A percentile compares a stretch with the other conserved stretches of the same genome.
These are phyloP conservation scores for Sporobolomyces phaffii DNA, from an alignment of 768 basidiomycete species.

Conservation along the genomic window DNA sequence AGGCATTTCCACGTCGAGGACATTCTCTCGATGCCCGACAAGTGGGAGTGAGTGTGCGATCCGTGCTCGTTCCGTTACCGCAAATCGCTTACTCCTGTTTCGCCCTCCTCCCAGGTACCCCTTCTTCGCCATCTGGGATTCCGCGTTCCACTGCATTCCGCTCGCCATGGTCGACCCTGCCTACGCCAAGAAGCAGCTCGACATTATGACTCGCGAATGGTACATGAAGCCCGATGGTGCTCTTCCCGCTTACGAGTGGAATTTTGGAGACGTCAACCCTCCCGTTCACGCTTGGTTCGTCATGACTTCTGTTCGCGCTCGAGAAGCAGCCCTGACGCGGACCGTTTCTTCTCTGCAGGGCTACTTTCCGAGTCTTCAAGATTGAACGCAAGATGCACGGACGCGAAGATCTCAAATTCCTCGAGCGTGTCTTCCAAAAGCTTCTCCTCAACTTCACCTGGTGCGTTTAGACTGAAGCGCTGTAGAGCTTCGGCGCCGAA, in stretches of 20 bases:
- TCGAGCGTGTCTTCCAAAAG: slow-evolving; percentile 98
- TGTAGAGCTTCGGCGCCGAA: too few species aligned
- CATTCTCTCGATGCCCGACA: slow-evolving; percentile 97
- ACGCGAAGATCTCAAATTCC: slow-evolving; percentile 78
- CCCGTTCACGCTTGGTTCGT: slow-evolving; percentile 92
- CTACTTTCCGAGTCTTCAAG: slow-evolving; percentile 97
- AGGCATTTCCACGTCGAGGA: slow-evolving; percentile 91
- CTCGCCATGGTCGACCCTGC: slow-evolving; percentile 89
- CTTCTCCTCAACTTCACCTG: slow-evolving; percentile 93
- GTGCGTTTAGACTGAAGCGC: slow-evolving; percentile 52
- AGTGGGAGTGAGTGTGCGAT: slow-evolving; percentile 85
- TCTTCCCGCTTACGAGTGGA: slow-evolving; percentile 99
- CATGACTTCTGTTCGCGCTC: not conserved
- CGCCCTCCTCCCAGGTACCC: slow-evolving; percentile 73
- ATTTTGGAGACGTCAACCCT: slow-evolving; percentile 86
- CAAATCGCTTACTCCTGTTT: too few species aligned
- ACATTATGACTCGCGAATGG: slow-evolving; percentile 94
- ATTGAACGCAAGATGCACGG: slow-evolving; percentile 95
- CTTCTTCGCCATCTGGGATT: slow-evolving; percentile 76
- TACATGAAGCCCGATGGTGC: slow-evolving; percentile 97
- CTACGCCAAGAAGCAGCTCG: slow-evolving; percentile 96
- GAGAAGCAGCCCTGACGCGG: not conserved
- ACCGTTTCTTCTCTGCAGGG: slow-evolving; percentile 52
- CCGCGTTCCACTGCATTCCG: slow-evolving; percentile 97
- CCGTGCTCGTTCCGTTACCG: too few species aligned